Evolutionary conservation across 2,329 filamentous ascomycete genomes (phyloP), one percentile per base, ranked within the genome.

Genomic region (Biscogniauxia sp.): DNA sequence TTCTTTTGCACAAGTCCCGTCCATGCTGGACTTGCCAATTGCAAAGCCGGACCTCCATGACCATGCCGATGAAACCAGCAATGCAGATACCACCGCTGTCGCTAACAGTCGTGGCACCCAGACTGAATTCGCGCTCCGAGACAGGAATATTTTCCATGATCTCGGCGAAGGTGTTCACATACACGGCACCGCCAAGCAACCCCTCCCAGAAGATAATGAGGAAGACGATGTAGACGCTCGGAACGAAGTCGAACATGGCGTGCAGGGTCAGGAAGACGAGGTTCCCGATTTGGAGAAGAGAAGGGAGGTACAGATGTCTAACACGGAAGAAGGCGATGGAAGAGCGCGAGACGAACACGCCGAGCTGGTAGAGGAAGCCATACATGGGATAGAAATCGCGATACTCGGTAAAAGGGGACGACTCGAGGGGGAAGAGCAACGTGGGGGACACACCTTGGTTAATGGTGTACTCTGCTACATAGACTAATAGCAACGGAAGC

Each of bases 391-490:
- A 99, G 74, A 97, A 98, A 32, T 88, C 89, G 50, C 94, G 88
- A 73, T 88, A 95, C 67, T 92, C 85, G 32, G 80, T 77, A 73
- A 98, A 98, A 0, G 95, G 95, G 0, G 91, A 89, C 11, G 84
- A 77, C 1, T 82, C 72, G 0, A 97, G 80, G 0, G 93, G 92
- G 72, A 97, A 99, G 4, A 99, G 84, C 0, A 98, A 80, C 0
- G 93, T 97, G 0, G 95, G 94, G 0, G 92, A 83, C 0, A 98
- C 92, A 41, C 93, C 94, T 78, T 97, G 93, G 78, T 98, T 98
- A 76, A 98, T 97, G 58, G 91, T 96, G 74, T 99, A 99, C 79
- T 99, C 95, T 59, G 93, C 92, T 41, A 98, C 85, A 74, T 97
- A 99, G 28, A 99, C 95, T 17, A 98, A 79, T 37, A 98, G 82